Evolutionary conservation across 1,284 basidiomycete genomes (phyloP).

Genomic region (Filobasidium uniguttulatum): DNA sequence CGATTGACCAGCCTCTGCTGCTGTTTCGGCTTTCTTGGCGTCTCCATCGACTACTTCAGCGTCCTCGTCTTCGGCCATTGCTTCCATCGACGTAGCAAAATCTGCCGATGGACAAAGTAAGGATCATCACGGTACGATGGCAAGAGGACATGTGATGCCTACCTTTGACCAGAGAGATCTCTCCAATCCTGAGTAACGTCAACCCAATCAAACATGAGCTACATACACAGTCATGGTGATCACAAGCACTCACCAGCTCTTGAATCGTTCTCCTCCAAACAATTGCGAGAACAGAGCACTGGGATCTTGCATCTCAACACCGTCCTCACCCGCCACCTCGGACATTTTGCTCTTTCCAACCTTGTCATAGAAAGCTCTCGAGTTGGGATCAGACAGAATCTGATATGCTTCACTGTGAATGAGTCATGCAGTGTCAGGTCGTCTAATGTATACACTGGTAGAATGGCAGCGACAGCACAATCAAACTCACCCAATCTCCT

Average conservation of each 20-base stretch:
- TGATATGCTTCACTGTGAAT: slow-evolving; percentile 69
- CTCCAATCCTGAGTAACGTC: slow-evolving; percentile 67
- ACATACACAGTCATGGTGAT: background rate
- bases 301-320: slow-evolving; percentile 67
- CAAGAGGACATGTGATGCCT: no score
- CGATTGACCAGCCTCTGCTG: slow-evolving; percentile 23
- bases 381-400: slow-evolving; percentile 70
- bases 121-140: background rate
- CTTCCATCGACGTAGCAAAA: slow-evolving; percentile 37
- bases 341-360: slow-evolving; percentile 54
- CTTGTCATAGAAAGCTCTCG: slow-evolving; percentile 85
- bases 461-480: background rate
- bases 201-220: background rate
- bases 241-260: slow-evolving; percentile 52
- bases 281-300: slow-evolving; percentile 82
- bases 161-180: slow-evolving; percentile 75
- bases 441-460: no score
- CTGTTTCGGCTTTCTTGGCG: slow-evolving; percentile 22
- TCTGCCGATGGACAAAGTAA: slow-evolving; percentile 15
- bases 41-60: slow-evolving; percentile 45
- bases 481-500: slow-evolving; percentile 63
- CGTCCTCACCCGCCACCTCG: slow-evolving; percentile 23
- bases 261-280: slow-evolving; percentile 56
- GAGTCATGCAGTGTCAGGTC: background rate
- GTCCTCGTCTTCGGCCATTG: slow-evolving; percentile 73